phyloP scores from a whole-genome alignment of 129 eudicot species.

The Cynara cardunculus region DNA sequence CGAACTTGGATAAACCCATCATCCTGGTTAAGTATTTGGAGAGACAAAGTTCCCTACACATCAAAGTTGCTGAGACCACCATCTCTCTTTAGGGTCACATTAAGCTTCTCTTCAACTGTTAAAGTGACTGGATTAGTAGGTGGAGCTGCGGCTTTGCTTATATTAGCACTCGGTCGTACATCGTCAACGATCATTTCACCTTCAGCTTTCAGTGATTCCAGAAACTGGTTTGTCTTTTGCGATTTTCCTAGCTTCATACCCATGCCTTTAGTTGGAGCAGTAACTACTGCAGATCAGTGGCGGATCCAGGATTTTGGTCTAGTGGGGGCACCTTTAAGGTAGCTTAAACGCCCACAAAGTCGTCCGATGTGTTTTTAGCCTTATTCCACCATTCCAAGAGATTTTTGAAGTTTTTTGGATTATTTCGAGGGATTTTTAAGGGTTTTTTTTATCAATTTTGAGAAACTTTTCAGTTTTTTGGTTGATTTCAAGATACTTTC shows the following conservation, averaged over 20 bases:
- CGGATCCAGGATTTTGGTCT: too few relatives aligned
- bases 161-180: slow-evolving; percentile 52
- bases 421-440: too few relatives aligned
- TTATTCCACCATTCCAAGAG: too few relatives aligned
- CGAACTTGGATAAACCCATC: slow-evolving; percentile 78
- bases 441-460: too few relatives aligned
- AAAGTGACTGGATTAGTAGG: slow-evolving; percentile 73
- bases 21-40: slow-evolving; percentile 63
- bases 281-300: slow-evolving; percentile 64
- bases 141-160: slow-evolving; percentile 52
- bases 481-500: too few relatives aligned
- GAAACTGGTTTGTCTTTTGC: slow-evolving; percentile 48
- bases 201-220: slow-evolving; percentile 84
- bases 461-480: too few relatives aligned
- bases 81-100: slow-evolving; percentile 64
- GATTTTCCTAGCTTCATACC: slow-evolving; percentile 89
- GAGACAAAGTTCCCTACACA: slow-evolving; percentile 31
- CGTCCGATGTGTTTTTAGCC: too few relatives aligned
- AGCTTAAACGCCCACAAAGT: too few relatives aligned
- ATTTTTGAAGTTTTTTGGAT: too few relatives aligned
- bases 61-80: slow-evolving; percentile 74
- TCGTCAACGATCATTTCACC: slow-evolving; percentile 81
- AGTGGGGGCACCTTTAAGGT: too few relatives aligned
- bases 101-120: slow-evolving; percentile 67
- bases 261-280: slow-evolving; percentile 86